Evolutionary conservation across 371 early-diverging fungal genomes (phyloP).

Genomic region (Saksenaea vasiformis): DNA sequence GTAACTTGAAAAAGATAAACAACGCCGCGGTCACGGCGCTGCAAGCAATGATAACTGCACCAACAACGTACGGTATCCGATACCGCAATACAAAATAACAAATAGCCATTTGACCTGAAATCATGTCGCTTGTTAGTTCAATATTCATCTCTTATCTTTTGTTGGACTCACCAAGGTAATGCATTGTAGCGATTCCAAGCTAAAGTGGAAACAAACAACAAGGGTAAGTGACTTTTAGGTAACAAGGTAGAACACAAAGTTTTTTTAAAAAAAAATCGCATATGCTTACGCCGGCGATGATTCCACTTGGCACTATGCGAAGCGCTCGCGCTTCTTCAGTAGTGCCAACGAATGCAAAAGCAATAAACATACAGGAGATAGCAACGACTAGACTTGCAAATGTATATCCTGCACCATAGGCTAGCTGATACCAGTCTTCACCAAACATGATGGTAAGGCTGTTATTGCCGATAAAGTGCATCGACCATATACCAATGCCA

Average conservation of each 20-base stretch:
- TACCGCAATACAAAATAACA: constrained; percentile 31
- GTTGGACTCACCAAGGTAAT: constrained; percentile 40
- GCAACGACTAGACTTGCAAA: constrained; percentile 42
- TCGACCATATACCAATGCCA: constrained; percentile 49
- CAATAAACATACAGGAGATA: constrained; percentile 40
- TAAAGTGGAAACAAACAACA: constrained; percentile 10
- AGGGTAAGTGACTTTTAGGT: background rate
- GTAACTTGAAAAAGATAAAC: constrained; percentile 46
- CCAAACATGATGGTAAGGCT: constrained; percentile 27
- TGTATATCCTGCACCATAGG: constrained; percentile 42
- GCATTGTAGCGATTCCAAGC: constrained; percentile 45
- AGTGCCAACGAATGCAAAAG: constrained; percentile 44
- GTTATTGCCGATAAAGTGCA: constrained; percentile 54
- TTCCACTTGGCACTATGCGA: constrained; percentile 43
- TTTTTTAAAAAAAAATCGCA: background rate
- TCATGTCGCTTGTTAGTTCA: background rate
- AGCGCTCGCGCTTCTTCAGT: constrained; percentile 37
- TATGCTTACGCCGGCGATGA: constrained; percentile 42
- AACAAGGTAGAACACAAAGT: background rate
- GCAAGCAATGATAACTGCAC: constrained; percentile 39
- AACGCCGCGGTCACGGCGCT: constrained; percentile 37
- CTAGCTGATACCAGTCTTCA: constrained; percentile 23
- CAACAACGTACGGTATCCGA: constrained; percentile 23
- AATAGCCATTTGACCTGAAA: constrained; percentile 48
- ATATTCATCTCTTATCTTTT: background rate